Evolutionary conservation across 164 flowering plant species (phyloP).

Genomic region (Tetrastigma voinierianum): DNA sequence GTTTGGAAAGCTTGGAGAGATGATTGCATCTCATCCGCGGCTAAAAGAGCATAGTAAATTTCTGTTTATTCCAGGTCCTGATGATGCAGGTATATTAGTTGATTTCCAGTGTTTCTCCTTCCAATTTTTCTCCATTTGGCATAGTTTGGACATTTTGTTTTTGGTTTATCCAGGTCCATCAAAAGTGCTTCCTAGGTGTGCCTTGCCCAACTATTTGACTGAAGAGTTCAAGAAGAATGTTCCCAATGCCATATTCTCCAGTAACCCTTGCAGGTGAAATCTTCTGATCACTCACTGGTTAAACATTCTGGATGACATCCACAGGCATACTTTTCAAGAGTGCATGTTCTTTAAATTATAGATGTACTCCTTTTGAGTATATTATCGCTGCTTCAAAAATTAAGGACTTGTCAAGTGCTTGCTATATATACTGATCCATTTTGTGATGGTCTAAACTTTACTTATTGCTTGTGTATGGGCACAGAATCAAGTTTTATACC

Average conservation of each 20-base stretch:
- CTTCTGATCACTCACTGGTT: constrained; percentile 2
- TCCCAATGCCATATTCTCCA: constrained; percentile 74
- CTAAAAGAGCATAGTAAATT: constrained; percentile 72
- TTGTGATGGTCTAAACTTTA: not conserved
- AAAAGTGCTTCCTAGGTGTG: constrained; percentile 72
- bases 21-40: constrained; percentile 74
- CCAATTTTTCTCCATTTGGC: not conserved
- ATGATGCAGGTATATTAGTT: constrained; percentile 70
- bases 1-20: constrained; percentile 84
- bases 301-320: not conserved
- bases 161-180: constrained; percentile 69
- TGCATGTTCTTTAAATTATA: not conserved
- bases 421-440: not conserved
- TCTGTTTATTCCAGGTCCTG: constrained; percentile 94
- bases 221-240: constrained; percentile 72
- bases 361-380: not conserved
- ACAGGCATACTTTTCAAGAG: not conserved
- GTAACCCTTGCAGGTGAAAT: constrained; percentile 92
- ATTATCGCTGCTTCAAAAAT: not conserved
- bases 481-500: constrained; percentile 83
- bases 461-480: constrained; percentile 1
- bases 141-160: not conserved
- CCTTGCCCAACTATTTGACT: constrained; percentile 71
- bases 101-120: not conserved
- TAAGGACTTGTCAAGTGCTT: not conserved